Base-by-base conservation (phyloP, 306 rosid species). In the Quercus gilva region DNA sequence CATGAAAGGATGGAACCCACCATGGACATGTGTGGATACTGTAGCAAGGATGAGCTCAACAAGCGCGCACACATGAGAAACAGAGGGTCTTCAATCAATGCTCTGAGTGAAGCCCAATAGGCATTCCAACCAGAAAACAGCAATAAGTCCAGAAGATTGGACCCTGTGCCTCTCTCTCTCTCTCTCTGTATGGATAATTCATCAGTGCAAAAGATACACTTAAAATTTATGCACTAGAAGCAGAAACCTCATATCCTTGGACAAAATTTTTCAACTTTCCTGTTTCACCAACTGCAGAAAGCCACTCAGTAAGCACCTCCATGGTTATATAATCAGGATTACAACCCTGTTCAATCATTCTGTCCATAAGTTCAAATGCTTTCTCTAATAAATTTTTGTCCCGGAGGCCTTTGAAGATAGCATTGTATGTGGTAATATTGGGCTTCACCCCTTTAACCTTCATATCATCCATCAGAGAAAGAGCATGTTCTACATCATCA, bases 301-400 rank as follows among this genome's bases (percentile, higher is more conserved):
- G 90, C 98, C 98, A 91, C 73, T 93, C 91, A 1, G 97, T 86
- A 58, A 93, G 92, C 74, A 91, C 83, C 72, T 91, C 94, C 91
- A 90, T 85, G 78, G 93, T 93, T 83, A 82, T 78, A 65, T 86
- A 87, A 83, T 93, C 92, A 52, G 98, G 92, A 70, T 43, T 56
- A 78, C 93, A 93, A 8, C 92, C 93, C 51, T 88, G 83, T 37
- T 83, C 90, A 28, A 82, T 76, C 98, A 93, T 91, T 77, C 55
- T 81, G 75, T 90, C 89, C 98, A 93, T 88, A 20, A 90, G 84
- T 43, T 80, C 77, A 69, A 87, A 82, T 43, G 92, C 98, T 80
- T 84, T 82, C 59, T 83, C 80, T 82, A 90, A 68, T 74, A 82
- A 78, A 77, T 84, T 82, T 57, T 88, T 82, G 35, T 83, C 84